Base-by-base conservation (phyloP, 1,284 basidiomycete species). In the Cerioporus squamosus region DNA sequence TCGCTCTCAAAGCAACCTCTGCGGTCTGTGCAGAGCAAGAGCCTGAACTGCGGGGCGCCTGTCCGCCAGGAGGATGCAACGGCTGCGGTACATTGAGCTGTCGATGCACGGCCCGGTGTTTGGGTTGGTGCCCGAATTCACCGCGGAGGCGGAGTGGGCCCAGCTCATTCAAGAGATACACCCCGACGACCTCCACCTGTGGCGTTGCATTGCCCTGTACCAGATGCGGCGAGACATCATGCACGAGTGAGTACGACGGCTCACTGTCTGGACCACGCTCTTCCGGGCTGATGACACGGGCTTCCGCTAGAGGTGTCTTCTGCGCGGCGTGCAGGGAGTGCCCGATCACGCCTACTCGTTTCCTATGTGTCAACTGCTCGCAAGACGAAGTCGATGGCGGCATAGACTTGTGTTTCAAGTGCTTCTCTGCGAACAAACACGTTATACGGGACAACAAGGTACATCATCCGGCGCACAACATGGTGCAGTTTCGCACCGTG, bases 101-200 rank as follows among this genome's bases (percentile, higher is more conserved):
- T 18, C 9, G 29, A 36, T n/a, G n/a, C 42, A 29, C 40, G n/a
- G 18, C 40, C 18, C 20, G 18, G 40, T 6, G 40, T 17, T n/a
- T 22, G 3, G 14, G 36, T 18, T 7, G 9, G 17, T n/a, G 14
- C 10, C 29, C 15, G 31, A 39, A n/a, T n/a, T n/a, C n/a, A n/a
- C n/a, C 31, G 10, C 9, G 7, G 33, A 45, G 36, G 48, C 20
- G 24, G 57, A 59, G 18, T 53, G 52, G 36, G 44, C 17, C 2
- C 31, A 42, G 26, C 26, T 59, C 24, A 17, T 51, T 2, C 40
- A 51, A 26, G 33, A n/a, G 6, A 51, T 51, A 12, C 52, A 47
- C 26, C 55, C 55, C 14, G 23, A 44, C 14, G 55, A 59, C 18
- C 57, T 58, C 8, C 42, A 46, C 12, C 15, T 31, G 18, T 58